Evolutionary conservation across 768 basidiomycete genomes (phyloP), one percentile per base, ranked within the genome.

Genomic region (Mycena polygramma): DNA sequence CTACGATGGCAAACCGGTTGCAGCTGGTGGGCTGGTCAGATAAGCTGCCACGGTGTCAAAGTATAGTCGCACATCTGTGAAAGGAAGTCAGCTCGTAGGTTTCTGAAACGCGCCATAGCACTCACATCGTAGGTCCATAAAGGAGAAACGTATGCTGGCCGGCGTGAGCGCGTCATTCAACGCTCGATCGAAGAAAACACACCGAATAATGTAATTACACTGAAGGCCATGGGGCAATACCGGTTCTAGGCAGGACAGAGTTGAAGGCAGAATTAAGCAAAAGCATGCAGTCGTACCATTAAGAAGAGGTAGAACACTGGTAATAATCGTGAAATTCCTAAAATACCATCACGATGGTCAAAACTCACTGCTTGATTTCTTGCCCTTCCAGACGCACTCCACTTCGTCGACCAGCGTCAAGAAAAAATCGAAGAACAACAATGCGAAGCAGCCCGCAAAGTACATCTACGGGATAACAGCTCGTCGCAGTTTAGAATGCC

Each of bases 151-250:
- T 77, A 77, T 26, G 78, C 78, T 79, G 51, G 6, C 53, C 45
- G 37, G n/a, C 5, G 55, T 69, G 49, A 63, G 54, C 19, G 49
- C 35, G n/a, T 39, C 10, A 20, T 52, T n/a, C 11, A 7, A 51
- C n/a, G 7, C 13, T 43, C 36, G 13, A 26, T 35, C 24, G 36
- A 48, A 7, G 30, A 58, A 41, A 17, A 58, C 68, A 24, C 65
- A 77, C 78, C 78, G 22, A 74, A 78, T 20, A 78, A 70, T 2
- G 78, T 78, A 15, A 79, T 74, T n/a, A 78, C 64, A 60, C 72
- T 71, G 24, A 76, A 78, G 10, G 74, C 73, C 69, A 79, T 76
- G 0, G 78, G 76, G 41, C 69, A 69, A 60, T 78, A 79, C 35
- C 77, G 76, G 53, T 78, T 78, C 73, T 74, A 43, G 9, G 17